Percentiles rank a stretch among this genome's conserved stretches.
These are phyloP conservation scores for Diplotaxis tenuifolia DNA, from an alignment of 345 rosid species.

Conservation along the genomic window DNA sequence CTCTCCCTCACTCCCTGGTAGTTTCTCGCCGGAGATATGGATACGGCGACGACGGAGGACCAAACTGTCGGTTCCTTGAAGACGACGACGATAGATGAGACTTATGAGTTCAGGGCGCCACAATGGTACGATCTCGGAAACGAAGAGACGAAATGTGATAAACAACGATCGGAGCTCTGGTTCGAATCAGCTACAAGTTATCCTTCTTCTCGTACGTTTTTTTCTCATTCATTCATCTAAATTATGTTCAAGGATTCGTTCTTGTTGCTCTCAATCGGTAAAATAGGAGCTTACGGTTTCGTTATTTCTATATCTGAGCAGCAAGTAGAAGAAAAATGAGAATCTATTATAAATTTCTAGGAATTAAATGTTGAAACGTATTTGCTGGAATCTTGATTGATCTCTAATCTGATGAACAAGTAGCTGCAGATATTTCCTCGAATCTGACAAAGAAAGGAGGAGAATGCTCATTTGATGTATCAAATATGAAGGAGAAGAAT, in stretches of 20 bases:
- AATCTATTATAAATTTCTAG: background rate
- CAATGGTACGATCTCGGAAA: constrained; percentile 58
- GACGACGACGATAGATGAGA: constrained; percentile 44
- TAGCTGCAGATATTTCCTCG: background rate
- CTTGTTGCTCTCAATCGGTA: background rate
- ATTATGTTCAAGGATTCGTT: background rate
- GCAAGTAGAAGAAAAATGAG: background rate
- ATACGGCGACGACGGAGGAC: constrained; percentile 25
- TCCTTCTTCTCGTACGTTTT: constrained; percentile 70
- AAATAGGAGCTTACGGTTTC: background rate
- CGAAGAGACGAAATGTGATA: constrained; percentile 58
- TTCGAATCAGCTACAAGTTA: constrained; percentile 56
- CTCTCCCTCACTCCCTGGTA: background rate
- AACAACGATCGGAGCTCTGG: constrained; percentile 68
- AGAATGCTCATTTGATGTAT: background rate
- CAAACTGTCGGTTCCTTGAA: background rate
- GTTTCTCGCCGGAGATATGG: background rate
- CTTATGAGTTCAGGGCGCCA: constrained; percentile 78
- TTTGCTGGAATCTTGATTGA: background rate
- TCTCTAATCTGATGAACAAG: background rate
- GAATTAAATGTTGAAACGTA: background rate
- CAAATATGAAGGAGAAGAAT: background rate
- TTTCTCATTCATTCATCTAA: background rate
- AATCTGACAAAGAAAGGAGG: background rate
- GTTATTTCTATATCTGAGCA: background rate